These are phyloP conservation scores for Pyrenophora tritici-repentis DNA, from an alignment of 2,329 filamentous ascomycete species.

Conservation along the genomic window DNA sequence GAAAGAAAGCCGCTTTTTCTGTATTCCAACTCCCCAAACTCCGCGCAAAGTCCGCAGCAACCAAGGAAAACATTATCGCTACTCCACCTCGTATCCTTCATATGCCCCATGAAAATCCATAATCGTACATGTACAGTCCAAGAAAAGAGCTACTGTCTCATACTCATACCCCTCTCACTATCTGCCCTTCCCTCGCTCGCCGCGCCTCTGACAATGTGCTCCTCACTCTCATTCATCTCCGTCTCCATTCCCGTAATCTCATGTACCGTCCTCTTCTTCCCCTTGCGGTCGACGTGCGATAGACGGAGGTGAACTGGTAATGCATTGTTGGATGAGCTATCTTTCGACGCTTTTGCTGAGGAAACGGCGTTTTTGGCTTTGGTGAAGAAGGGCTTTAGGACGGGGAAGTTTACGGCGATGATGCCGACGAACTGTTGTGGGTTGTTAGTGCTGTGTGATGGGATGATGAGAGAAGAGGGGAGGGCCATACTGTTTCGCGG, in stretches of 20 bases:
- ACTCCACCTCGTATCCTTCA: no score
- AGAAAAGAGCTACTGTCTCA: no score
- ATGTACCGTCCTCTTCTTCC: slow-evolving; percentile 7
- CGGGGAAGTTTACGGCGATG: slow-evolving; percentile 5
- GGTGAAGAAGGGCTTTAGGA: slow-evolving; percentile 5
- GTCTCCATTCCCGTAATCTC: slow-evolving; percentile 2
- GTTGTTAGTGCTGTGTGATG: neutral
- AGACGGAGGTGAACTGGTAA: slow-evolving; percentile 3
- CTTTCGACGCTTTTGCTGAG: neutral
- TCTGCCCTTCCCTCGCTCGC: neutral
- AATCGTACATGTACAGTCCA: no score
- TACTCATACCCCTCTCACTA: neutral
- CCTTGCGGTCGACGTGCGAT: slow-evolving; percentile 3
- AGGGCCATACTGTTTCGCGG: slow-evolving; percentile 4
- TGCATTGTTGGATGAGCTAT: neutral
- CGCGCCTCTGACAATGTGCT: neutral
- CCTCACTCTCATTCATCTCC: slow-evolving; percentile 4
- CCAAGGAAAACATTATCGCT: no score
- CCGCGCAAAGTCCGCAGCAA: no score
- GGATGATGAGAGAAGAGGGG: no score
- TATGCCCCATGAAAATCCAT: no score
- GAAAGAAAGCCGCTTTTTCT: no score
- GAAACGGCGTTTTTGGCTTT: slow-evolving; percentile 1
- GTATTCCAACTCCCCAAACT: no score
- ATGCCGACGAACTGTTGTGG: slow-evolving; percentile 4